Percentiles rank a stretch among this genome's conserved stretches.
phyloP scores from a whole-genome alignment of 306 rosid species.

The Trifolium fragiferum region DNA sequence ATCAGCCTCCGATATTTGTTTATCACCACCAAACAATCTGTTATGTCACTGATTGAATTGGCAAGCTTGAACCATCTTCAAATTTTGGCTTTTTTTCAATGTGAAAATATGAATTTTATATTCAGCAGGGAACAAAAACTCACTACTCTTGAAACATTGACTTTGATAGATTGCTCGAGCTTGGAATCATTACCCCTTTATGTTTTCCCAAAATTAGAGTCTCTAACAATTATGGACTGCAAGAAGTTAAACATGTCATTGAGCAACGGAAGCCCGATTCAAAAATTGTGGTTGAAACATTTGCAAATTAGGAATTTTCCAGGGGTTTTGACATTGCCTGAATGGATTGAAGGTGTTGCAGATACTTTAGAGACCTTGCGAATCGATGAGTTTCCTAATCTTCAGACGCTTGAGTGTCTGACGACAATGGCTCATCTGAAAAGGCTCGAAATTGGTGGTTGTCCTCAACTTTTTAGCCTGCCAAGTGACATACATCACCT shows the following conservation, averaged over 20 bases:
- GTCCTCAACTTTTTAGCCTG: neutral
- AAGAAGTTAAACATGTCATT: neutral
- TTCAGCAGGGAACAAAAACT: neutral
- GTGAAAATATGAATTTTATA: neutral
- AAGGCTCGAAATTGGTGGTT: neutral
- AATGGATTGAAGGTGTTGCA: neutral
- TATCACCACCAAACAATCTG: neutral
- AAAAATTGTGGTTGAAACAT: neutral
- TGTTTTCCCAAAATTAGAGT: neutral
- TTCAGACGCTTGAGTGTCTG: neutral
- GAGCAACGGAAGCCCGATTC: neutral
- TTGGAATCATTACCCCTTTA: neutral
- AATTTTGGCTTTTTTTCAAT: neutral
- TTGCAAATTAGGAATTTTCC: neutral
- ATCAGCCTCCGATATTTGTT: neutral
- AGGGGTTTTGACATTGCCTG: neutral
- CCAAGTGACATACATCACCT: neutral
- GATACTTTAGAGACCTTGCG: neutral
- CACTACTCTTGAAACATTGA: neutral
- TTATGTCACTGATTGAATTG: neutral
- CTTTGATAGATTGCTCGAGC: too few species aligned
- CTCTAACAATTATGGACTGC: neutral
- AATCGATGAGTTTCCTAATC: neutral
- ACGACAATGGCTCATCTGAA: neutral
- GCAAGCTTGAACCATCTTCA: neutral